Evolutionary conservation across 1,284 basidiomycete species (phyloP).

Genomic region (Tetrapyrgos nigripes): DNA sequence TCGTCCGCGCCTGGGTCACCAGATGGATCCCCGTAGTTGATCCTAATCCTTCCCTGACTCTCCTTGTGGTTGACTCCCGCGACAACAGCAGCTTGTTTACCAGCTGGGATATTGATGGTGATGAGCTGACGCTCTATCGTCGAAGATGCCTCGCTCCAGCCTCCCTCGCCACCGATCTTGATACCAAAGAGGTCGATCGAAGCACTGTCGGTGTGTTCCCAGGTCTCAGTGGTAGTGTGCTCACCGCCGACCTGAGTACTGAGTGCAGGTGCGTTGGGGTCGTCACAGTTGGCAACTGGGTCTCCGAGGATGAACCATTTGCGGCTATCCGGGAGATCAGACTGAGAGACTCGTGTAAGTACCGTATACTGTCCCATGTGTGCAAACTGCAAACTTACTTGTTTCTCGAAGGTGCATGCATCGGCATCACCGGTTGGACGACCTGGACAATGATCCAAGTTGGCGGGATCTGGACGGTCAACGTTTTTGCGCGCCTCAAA

Average conservation of each 20-base stretch:
- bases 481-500: not conserved
- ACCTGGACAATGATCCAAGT: too few relatives aligned
- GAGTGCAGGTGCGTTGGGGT: too few relatives aligned
- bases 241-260: conserved; percentile 1
- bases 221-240: too few relatives aligned
- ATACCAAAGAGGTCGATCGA: conserved; percentile 3
- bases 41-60: too few relatives aligned
- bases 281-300: conserved; percentile 3
- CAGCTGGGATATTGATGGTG: not conserved
- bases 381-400: too few relatives aligned
- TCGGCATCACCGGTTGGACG: too few relatives aligned
- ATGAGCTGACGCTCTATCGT: conserved; percentile 1
- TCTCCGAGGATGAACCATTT: not conserved
- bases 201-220: conserved; percentile 1
- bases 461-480: not conserved
- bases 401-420: too few relatives aligned
- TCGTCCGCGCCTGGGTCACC: conserved; percentile 4
- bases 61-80: too few relatives aligned
- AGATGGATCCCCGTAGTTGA: too few relatives aligned
- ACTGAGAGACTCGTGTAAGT: not conserved
- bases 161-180: conserved; percentile 4
- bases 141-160: not conserved
- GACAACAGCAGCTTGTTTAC: too few relatives aligned
- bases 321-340: conserved; percentile 2
- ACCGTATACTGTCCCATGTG: not conserved